phyloP scores from a whole-genome alignment of 305 asterid genomes.

The Coffea humblotiana region DNA sequence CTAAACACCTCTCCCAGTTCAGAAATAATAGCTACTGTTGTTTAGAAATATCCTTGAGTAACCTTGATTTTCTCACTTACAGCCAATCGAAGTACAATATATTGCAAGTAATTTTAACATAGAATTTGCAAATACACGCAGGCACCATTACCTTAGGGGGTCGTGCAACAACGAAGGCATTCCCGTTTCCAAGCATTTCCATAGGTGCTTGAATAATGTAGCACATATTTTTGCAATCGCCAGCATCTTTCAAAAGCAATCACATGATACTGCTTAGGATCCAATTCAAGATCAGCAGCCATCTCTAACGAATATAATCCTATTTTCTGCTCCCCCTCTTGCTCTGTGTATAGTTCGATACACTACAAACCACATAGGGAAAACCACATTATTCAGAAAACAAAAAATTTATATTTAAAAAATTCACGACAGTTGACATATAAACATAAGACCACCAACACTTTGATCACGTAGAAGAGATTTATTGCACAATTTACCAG shows the following conservation, averaged over 20 bases:
- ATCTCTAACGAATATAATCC: constrained; percentile 96
- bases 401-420: neutral
- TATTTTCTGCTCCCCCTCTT: constrained; percentile 66
- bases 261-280: constrained; percentile 81
- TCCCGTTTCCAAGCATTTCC: constrained; percentile 86
- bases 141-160: constrained; percentile 78
- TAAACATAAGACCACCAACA: neutral
- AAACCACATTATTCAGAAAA: constrained; percentile 19
- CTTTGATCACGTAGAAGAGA: neutral
- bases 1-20: neutral
- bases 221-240: constrained; percentile 85
- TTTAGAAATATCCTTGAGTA: neutral
- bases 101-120: constrained; percentile 1
- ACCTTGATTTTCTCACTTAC: neutral
- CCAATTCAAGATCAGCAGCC: constrained; percentile 94
- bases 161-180: constrained; percentile 78
- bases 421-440: neutral
- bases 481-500: constrained; percentile 45
- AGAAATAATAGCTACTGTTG: neutral
- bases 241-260: constrained; percentile 91
- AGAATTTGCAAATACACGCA: neutral
- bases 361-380: constrained; percentile 52
- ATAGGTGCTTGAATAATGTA: constrained; percentile 79
- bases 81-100: neutral
- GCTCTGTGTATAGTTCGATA: constrained; percentile 74